Evolutionary conservation across 2,329 filamentous ascomycete genomes (phyloP).

Genomic region (Alternaria sp.): DNA sequence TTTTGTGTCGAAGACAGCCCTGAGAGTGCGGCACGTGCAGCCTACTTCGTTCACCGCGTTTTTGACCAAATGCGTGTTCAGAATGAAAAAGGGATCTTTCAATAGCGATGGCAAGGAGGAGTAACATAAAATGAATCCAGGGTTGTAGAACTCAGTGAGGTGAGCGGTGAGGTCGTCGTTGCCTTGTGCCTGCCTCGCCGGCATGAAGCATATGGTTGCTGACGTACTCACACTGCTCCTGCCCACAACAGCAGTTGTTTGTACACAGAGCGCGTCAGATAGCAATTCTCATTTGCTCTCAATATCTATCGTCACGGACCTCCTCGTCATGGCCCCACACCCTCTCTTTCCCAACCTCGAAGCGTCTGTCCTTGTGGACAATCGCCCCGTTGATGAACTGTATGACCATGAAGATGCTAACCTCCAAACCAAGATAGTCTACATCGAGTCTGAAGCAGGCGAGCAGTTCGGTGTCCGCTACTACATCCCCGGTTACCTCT

Average conservation of each 20-base stretch:
- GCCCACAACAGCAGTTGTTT: neutral
- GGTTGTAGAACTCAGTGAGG: neutral
- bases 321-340: conserved; percentile 20
- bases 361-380: conserved; percentile 21
- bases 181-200: conserved; percentile 1
- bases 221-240: neutral
- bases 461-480: conserved; percentile 13
- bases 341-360: conserved; percentile 11
- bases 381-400: conserved; percentile 14
- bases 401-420: conserved; percentile 9
- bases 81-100: neutral
- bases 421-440: conserved; percentile 7
- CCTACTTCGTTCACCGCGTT: neutral
- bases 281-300: neutral
- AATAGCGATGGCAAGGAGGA: neutral
- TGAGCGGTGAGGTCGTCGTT: neutral
- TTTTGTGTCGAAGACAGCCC: neutral
- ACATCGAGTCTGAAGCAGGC: conserved; percentile 13
- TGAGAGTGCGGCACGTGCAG: neutral
- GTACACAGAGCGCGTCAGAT: neutral
- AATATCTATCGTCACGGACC: neutral
- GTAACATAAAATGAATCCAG: neutral
- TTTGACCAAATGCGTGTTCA: neutral
- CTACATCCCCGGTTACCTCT: conserved; percentile 11
- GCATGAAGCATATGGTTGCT: neutral